Percentiles rank a stretch among this genome's conserved stretches.
phyloP scores from a whole-genome alignment of 225 moss, liverwort and hornwort genomes.

The Straminergon stramineum region DNA sequence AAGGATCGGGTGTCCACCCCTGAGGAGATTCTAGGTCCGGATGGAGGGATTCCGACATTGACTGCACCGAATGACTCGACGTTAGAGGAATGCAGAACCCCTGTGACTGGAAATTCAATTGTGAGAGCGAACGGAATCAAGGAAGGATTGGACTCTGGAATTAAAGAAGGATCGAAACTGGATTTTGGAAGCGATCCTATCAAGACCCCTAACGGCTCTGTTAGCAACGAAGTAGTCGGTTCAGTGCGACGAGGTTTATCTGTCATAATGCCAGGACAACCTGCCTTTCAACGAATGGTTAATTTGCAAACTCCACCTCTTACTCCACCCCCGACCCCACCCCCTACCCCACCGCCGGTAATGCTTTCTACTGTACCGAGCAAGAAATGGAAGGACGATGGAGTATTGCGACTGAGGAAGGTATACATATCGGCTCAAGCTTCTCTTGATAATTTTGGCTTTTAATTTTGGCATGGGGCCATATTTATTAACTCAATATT shows the following conservation, averaged over 20 bases:
- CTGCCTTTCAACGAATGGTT: not conserved
- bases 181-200: conserved; percentile 19
- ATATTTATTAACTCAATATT: not conserved
- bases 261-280: conserved; percentile 1
- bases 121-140: conserved; percentile 14
- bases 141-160: conserved; percentile 20
- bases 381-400: conserved; percentile 94
- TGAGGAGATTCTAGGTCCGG: not conserved
- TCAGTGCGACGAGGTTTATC: conserved; percentile 13
- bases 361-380: conserved; percentile 5
- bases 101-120: not conserved
- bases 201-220: conserved; percentile 15
- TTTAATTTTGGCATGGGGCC: not conserved
- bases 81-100: conserved; percentile 4
- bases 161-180: conserved; percentile 22
- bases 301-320: not conserved
- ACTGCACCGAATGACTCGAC: not conserved
- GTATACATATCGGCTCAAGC: conserved; percentile 8
- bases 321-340: not conserved
- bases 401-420: conserved; percentile 75
- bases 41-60: not conserved
- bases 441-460: not conserved
- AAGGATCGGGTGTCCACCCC: not conserved
- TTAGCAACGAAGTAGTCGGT: not conserved
- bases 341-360: conserved; percentile 7